Evolutionary conservation across 768 basidiomycete genomes (phyloP).

Genomic region (Mycena pura): DNA sequence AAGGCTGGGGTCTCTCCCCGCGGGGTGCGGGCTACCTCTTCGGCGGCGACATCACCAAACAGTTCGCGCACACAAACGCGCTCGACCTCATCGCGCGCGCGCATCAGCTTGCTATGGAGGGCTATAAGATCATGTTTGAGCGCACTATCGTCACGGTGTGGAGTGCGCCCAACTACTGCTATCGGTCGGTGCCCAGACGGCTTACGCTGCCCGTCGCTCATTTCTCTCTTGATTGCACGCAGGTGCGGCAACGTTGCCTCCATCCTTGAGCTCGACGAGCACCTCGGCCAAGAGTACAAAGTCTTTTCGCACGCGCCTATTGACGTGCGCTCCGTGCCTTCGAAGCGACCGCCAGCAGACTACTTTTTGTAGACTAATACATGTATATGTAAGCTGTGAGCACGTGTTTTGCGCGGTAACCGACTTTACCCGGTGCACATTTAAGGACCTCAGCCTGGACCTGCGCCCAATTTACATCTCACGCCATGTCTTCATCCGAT

Average conservation of each 20-base stretch:
- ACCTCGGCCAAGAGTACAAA: constrained; percentile 93
- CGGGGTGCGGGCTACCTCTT: constrained; percentile 96
- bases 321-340: constrained; percentile 81
- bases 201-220: constrained; percentile 4
- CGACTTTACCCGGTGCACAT: too few species aligned
- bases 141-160: constrained; percentile 95
- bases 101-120: constrained; percentile 98
- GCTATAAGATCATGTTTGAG: constrained; percentile 98
- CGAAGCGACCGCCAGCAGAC: constrained; percentile 86
- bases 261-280: constrained; percentile 92
- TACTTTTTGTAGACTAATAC: constrained; percentile 70
- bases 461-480: not conserved
- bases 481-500: not conserved
- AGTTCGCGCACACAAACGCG: constrained; percentile 89
- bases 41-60: constrained; percentile 89
- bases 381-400: too few species aligned
- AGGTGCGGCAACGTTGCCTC: constrained; percentile 97
- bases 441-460: too few species aligned
- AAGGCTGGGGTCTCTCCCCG: constrained; percentile 97
- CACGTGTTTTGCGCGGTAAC: too few species aligned
- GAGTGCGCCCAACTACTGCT: constrained; percentile 99
- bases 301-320: constrained; percentile 91
- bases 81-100: constrained; percentile 96
- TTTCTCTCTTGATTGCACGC: not conserved
- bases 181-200: constrained; percentile 89